Evolutionary conservation across 2,329 filamentous ascomycete species (phyloP).

Genomic region (Boeremia exigua): DNA sequence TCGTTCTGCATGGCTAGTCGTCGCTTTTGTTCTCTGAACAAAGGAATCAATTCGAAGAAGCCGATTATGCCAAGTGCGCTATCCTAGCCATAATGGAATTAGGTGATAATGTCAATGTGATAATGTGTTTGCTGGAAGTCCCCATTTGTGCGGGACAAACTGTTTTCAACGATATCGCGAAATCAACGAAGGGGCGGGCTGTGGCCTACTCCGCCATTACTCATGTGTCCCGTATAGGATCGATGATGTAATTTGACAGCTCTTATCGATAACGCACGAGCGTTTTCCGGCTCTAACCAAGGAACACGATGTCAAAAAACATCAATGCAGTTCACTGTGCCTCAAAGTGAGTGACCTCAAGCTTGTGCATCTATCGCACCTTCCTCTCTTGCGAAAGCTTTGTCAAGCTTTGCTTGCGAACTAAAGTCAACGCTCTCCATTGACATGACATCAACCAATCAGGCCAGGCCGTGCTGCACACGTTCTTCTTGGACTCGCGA

Average conservation of each 20-base stretch:
- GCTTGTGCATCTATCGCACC: not conserved
- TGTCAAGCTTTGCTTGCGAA: conserved; percentile 7
- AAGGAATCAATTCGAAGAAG: too few relatives aligned
- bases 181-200: not conserved
- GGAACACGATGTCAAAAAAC: too few relatives aligned
- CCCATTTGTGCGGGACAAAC: not conserved
- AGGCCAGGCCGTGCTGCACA: conserved; percentile 3
- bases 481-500: conserved; percentile 6
- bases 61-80: not conserved
- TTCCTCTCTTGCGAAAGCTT: conserved; percentile 4
- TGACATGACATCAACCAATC: conserved; percentile 2
- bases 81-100: conserved; percentile 6
- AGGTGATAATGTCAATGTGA: not conserved
- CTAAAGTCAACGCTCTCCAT: not conserved
- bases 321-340: too few relatives aligned
- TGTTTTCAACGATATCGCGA: not conserved
- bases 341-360: not conserved
- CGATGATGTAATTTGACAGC: conserved; percentile 1
- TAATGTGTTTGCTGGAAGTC: too few relatives aligned
- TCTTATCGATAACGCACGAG: not conserved
- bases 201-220: too few relatives aligned
- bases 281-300: not conserved
- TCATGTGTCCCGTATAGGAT: too few relatives aligned
- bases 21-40: too few relatives aligned
- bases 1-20: too few relatives aligned